Base-by-base conservation (phyloP, 495 filamentous ascomycete genomes). In the Amniculicola lignicola region DNA sequence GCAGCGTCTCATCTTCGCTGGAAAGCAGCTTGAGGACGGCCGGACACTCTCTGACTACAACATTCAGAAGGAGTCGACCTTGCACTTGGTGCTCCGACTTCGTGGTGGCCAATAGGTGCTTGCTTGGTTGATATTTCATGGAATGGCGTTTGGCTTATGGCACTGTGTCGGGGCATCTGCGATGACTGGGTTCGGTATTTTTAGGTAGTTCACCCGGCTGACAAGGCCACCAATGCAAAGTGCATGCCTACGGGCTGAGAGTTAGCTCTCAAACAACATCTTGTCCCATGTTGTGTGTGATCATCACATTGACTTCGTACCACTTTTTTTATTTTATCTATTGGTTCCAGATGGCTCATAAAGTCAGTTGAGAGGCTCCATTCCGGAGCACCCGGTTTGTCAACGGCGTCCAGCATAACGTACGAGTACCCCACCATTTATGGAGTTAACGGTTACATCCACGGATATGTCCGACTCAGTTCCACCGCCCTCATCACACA, bases 21-120 rank as follows among this genome's bases (percentile, higher is more conserved):
- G 37, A 6, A 40, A 40, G 37, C 37, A 40, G 37, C 16, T 40
- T 9, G 37, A 40, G 16, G 37, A 40, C 37, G 37, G 37, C 37
- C 37, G 37, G 10, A 40, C 37, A 12, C 88, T 98, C 64, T 93
- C 88, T 67, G 93, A 98, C 75, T 98, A 98, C 88, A 96, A 96
- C 82, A 98, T 98, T 80, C 93, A 98, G 84, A 98, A 98, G 84
- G 93, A 98, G 82, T 92, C 87, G 1, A 63, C 60, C 14, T 51
- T 64, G 44, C 61, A 64, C 56, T 64, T 64, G 61, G 61, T 64
- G 61, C 61, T 64, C 45, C 61, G 61, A 54, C 61, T 64, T 4
- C 61, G 61, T 57, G 61, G 61, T 37, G 61, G 89, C 90, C 66
- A 94, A 57, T 64, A 57, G 33, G 28, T 14, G 57, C 25, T 9